Conservation (phyloP, 257 asterid species). For the Verbena officinalis region DNA sequence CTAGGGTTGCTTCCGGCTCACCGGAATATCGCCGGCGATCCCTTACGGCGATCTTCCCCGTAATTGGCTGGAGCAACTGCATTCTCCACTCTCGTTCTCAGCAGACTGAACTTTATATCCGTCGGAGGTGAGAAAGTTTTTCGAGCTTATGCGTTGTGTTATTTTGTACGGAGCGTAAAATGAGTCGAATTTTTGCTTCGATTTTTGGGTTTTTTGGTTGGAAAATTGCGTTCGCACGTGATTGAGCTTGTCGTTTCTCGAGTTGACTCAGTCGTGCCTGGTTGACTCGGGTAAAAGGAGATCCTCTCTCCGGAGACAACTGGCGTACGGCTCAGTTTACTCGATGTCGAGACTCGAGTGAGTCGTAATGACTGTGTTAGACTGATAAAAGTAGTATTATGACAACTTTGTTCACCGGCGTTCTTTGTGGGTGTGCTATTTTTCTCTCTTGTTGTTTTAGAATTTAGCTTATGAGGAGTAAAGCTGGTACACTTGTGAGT, state of each 20-base stretch:
- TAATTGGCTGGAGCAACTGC: constrained; percentile 10
- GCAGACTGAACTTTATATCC: not conserved
- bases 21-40: constrained; percentile 16
- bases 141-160: not conserved
- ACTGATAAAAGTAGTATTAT: not conserved
- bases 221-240: not conserved
- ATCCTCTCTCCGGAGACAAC: not conserved
- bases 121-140: constrained; percentile 12
- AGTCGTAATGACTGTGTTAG: not conserved
- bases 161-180: not conserved
- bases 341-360: not conserved
- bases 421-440: not conserved
- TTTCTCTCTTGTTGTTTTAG: not conserved
- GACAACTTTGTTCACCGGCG: not conserved
- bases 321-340: not conserved
- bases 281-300: not conserved
- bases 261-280: constrained; percentile 22
- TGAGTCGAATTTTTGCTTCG: not conserved
- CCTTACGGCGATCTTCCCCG: constrained; percentile 12
- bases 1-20: constrained; percentile 20
- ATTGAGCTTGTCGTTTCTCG: not conserved
- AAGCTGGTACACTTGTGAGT: not conserved
- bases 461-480: not conserved
- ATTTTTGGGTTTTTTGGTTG: not conserved
- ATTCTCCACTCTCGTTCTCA: not conserved